phyloP scores from a whole-genome alignment of 129 eudicot species.

The Mikania micrantha region DNA sequence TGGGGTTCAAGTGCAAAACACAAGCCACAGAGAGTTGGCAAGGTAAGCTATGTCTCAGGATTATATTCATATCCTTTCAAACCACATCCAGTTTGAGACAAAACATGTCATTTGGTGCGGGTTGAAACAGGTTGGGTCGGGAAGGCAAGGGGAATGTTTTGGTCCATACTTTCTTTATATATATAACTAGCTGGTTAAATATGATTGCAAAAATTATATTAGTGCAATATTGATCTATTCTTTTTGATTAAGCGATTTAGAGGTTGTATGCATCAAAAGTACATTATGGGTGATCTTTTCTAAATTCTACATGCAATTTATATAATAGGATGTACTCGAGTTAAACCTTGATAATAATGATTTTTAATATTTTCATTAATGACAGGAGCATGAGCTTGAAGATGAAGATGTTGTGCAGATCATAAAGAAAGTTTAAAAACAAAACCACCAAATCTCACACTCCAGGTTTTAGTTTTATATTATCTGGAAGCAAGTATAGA shows the following conservation, averaged over 20 bases:
- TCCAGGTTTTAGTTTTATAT: constrained; percentile 6
- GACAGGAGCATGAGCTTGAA: constrained; percentile 97
- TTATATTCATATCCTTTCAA: not conserved
- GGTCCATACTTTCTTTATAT: not conserved
- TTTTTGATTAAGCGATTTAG: not conserved
- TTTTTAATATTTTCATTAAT: not conserved
- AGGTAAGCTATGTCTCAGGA: constrained; percentile 34
- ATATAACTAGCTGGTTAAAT: not conserved
- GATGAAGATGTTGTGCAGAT: constrained; percentile 98
- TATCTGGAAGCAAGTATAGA: not conserved
- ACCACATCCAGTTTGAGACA: not conserved
- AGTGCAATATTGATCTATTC: not conserved
- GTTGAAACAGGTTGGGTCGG: not conserved
- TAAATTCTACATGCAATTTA: not conserved
- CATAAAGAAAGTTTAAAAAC: constrained; percentile 46
- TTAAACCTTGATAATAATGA: not conserved
- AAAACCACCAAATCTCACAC: not conserved
- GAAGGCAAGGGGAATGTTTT: not conserved
- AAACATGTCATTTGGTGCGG: not conserved
- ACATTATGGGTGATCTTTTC: not conserved
- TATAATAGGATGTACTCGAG: not conserved
- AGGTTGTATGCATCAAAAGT: not conserved
- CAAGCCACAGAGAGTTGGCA: constrained; percentile 99
- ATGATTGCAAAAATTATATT: not conserved
- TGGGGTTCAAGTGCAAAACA: constrained; percentile 99